Conservation (phyloP, 2,329 filamentous ascomycete species). For the Cercospora zeina region DNA sequence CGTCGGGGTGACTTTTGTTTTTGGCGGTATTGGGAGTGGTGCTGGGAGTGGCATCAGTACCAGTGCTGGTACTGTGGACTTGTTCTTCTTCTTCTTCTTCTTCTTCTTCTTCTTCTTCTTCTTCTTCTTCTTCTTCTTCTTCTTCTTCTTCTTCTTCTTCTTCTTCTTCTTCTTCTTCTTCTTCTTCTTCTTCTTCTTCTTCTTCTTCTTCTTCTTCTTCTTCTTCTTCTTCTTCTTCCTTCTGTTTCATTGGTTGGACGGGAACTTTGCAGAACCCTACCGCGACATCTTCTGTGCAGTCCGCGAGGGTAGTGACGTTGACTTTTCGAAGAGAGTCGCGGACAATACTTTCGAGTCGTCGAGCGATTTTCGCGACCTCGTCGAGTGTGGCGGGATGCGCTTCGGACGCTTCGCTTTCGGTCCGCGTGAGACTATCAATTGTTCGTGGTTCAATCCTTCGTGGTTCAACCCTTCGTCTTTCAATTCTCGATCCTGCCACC, state of each 20-base stretch:
- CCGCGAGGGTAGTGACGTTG: neutral
- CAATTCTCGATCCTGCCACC: neutral
- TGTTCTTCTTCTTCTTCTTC: no score
- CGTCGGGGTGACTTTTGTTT: no score
- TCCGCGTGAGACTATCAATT: neutral
- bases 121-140: no score
- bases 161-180: no score
- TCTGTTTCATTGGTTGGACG: neutral
- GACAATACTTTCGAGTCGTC: neutral
- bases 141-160: no score
- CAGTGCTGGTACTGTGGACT: no score
- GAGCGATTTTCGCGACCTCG: neutral
- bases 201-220: no score
- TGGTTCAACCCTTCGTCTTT: neutral
- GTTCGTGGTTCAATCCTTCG: neutral
- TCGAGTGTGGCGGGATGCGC: neutral
- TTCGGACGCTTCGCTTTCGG: neutral
- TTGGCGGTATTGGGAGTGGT: no score
- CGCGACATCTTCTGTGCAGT: constrained; percentile 5
- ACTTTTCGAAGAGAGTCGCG: neutral
- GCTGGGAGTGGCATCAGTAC: no score
- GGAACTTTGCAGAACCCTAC: constrained; percentile 3
- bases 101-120: no score
- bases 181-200: no score
- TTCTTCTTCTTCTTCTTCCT: no score